Percentiles rank a stretch among this genome's conserved stretches.
These are phyloP conservation scores for Cystobasidium pallidum DNA, from an alignment of 1,284 basidiomycete species.

Conservation along the genomic window DNA sequence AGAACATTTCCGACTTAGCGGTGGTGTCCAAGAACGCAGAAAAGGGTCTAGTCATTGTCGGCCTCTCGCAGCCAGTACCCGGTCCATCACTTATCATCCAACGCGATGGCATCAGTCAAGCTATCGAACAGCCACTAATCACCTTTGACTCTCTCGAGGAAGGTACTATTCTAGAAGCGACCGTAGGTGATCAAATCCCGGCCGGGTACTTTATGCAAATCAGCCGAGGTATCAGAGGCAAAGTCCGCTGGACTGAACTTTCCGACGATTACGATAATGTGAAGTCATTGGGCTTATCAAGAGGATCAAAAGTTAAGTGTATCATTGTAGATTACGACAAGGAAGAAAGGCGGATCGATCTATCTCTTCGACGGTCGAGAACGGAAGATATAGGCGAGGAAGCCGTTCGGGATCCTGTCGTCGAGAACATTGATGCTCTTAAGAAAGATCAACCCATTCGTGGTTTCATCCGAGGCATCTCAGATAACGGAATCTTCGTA, in stretches of 20 bases:
- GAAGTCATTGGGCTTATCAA: neutral
- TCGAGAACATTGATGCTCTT: slow-evolving; percentile 68
- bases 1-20: slow-evolving; percentile 74
- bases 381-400: slow-evolving; percentile 59
- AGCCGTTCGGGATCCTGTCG: slow-evolving; percentile 67
- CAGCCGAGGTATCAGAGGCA: slow-evolving; percentile 67
- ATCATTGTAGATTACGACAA: slow-evolving; percentile 36
- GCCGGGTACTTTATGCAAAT: slow-evolving; percentile 74
- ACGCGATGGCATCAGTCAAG: slow-evolving; percentile 21
- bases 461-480: slow-evolving; percentile 86
- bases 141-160: slow-evolving; percentile 66
- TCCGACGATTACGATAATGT: slow-evolving; percentile 58
- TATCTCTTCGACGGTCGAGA: slow-evolving; percentile 78
- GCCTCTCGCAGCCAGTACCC: slow-evolving; percentile 60
- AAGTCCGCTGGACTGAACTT: slow-evolving; percentile 76
- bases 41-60: slow-evolving; percentile 84
- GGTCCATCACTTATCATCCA: slow-evolving; percentile 37
- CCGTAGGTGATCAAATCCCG: slow-evolving; percentile 63
- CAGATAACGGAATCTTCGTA: slow-evolving; percentile 88
- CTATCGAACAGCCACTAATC: slow-evolving; percentile 22
- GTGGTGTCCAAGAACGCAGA: slow-evolving; percentile 89
- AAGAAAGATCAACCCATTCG: slow-evolving; percentile 68
- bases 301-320: slow-evolving; percentile 33
- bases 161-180: slow-evolving; percentile 75
- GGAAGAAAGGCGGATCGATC: slow-evolving; percentile 63